Base-by-base conservation (phyloP, 805 yeast genomes). In the Candida takata region DNA sequence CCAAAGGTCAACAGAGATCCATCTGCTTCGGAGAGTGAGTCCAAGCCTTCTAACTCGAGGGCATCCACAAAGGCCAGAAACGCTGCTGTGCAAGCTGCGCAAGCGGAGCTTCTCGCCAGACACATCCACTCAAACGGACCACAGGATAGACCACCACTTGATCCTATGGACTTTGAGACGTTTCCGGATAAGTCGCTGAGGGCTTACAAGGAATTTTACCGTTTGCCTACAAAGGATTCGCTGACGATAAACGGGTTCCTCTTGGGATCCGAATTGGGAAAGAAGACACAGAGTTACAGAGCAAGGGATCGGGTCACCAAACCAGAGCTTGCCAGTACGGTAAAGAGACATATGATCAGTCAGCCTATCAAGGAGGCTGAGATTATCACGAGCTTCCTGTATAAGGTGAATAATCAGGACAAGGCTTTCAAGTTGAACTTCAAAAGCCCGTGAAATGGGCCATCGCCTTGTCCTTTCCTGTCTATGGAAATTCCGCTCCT, bases 351-450 rank as follows among this genome's bases (percentile, higher is more conserved):
- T 57, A 85, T 88, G 48, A 49, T 69, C 44, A 48, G 60, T 8
- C 68, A 66, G 31, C 69, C 72, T 10, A 76, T 77, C 4, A 77
- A 84, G 48, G 98, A 90, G 52, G 77, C 80, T 39, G 97, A 90
- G 49, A 77, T 83, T 23, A 77, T 90, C 27, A 85, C 95, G 25
- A 87, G 84, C 50, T 92, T 90, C 55, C 67, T 92, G 37, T 92
- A 90, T 62, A 79, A 84, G 49, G 87, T 85, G 35, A 77, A 77
- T 51, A 80, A 85, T 52, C 84, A 84, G 49, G 69, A 67, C 41
- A 62, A 60, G 52, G 67, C 60, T 23, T 66, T 65, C 48, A 62
- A 54, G 39, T 50, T 65, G 58, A 62, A 58, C 35, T 64, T 65
- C 42, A 41, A 41, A 15, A 35, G 36, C 27, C 35, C 40, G 12